A percentile compares a stretch with the other conserved stretches of the same genome.
Conservation (phyloP, 2,329 filamentous ascomycete genomes). For the Canariomyces notabilis region DNA sequence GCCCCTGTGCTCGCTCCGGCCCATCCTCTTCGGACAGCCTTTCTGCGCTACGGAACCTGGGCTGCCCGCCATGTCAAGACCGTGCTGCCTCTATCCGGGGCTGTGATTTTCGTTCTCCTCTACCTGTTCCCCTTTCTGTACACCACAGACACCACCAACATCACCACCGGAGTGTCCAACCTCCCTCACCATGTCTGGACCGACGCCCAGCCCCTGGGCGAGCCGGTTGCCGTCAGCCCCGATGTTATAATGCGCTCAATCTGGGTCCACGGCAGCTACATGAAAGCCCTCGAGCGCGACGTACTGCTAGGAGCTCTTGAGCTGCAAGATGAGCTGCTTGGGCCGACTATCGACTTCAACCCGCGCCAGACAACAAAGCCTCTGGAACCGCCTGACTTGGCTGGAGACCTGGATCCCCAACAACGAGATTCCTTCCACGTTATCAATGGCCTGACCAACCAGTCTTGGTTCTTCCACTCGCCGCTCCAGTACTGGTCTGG, state of each 20-base stretch:
- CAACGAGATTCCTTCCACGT: slow-evolving; percentile 54
- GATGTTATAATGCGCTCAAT: slow-evolving; percentile 79
- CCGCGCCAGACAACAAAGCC: slow-evolving; percentile 37
- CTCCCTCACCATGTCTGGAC: slow-evolving; percentile 80
- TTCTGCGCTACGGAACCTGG: slow-evolving; percentile 65
- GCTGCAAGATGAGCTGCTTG: slow-evolving; percentile 66
- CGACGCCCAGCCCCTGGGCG: slow-evolving; percentile 59
- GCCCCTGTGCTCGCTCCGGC: slow-evolving; percentile 59
- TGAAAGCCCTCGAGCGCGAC: slow-evolving; percentile 64
- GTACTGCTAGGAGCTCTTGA: slow-evolving; percentile 62
- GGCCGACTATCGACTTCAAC: slow-evolving; percentile 51
- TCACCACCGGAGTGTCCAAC: slow-evolving; percentile 64
- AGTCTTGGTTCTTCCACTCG: slow-evolving; percentile 77
- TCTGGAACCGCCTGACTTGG: slow-evolving; percentile 25
- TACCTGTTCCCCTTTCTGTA: slow-evolving; percentile 74
- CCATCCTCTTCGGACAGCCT: slow-evolving; percentile 60
- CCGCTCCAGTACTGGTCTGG: slow-evolving; percentile 77
- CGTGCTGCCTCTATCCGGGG: slow-evolving; percentile 69
- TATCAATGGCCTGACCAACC: slow-evolving; percentile 53
- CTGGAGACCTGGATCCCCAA: slow-evolving; percentile 35
- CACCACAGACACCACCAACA: slow-evolving; percentile 65
- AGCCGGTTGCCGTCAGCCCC: slow-evolving; percentile 44
- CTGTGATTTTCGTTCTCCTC: slow-evolving; percentile 62
- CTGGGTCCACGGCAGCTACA: slow-evolving; percentile 78
- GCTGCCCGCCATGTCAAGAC: slow-evolving; percentile 69